Evolutionary conservation across 2,329 filamentous ascomycete species (phyloP).

Genomic region (Parastagonospora avenae): DNA sequence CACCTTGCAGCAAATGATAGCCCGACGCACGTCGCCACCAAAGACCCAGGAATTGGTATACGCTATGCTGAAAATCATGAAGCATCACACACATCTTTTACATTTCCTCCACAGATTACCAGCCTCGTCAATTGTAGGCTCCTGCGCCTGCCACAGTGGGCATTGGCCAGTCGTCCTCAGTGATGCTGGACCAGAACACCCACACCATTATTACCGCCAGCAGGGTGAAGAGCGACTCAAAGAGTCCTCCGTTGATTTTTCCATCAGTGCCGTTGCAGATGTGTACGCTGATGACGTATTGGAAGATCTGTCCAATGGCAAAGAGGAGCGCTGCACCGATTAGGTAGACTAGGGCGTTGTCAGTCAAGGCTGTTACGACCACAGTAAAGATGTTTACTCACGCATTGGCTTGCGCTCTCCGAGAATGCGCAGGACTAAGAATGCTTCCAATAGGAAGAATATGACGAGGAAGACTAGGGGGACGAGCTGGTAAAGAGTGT

Average conservation of each 20-base stretch:
- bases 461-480: constrained; percentile 87
- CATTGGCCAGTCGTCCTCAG: constrained; percentile 94
- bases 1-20: constrained; percentile 34
- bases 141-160: constrained; percentile 49
- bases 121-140: constrained; percentile 43
- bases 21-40: constrained; percentile 35
- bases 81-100: constrained; percentile 39
- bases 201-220: constrained; percentile 82
- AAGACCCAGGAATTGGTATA: constrained; percentile 44
- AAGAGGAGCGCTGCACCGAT: constrained; percentile 77
- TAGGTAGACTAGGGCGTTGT: constrained; percentile 67
- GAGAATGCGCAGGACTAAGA: constrained; percentile 83
- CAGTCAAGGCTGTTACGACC: constrained; percentile 11
- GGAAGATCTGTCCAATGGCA: constrained; percentile 91
- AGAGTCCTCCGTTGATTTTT: constrained; percentile 90
- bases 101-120: constrained; percentile 21
- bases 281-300: constrained; percentile 89
- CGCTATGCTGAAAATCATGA: constrained; percentile 48
- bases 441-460: constrained; percentile 81
- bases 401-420: constrained; percentile 90
- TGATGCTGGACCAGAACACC: constrained; percentile 99
- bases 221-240: constrained; percentile 91
- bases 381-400: constrained; percentile 50
- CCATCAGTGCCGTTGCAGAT: constrained; percentile 83
- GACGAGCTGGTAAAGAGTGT: constrained; percentile 89